Percentiles rank a stretch among this genome's conserved stretches.
Conservation (phyloP, 257 asterid species). For the Striga asiatica region DNA sequence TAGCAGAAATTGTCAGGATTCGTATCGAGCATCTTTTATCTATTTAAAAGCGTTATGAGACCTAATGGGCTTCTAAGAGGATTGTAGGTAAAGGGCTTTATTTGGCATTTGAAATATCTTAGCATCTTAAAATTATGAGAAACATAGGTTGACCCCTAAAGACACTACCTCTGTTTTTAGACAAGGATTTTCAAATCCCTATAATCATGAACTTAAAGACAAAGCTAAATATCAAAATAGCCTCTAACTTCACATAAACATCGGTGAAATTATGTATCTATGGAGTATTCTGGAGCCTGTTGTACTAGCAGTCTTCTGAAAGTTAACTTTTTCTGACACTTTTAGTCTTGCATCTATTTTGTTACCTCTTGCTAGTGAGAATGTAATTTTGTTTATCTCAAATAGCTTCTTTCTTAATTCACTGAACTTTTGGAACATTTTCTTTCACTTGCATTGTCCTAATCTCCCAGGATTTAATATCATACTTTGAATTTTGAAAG, state of each 20-base stretch:
- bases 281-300: not conserved
- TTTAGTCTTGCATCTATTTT: conserved; percentile 3
- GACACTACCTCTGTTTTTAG: not conserved
- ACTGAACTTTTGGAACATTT: not conserved
- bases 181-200: not conserved
- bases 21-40: not conserved
- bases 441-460: not conserved
- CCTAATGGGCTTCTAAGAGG: not conserved
- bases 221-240: not conserved
- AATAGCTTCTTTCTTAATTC: not conserved
- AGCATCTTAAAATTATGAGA: not conserved
- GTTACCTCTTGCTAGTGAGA: not conserved
- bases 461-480: not conserved
- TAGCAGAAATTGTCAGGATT: not conserved
- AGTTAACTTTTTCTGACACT: not conserved
- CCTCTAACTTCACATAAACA: too few species aligned
- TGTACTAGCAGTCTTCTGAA: not conserved
- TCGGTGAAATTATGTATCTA: too few species aligned
- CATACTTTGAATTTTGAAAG: not conserved
- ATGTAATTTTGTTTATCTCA: not conserved
- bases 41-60: not conserved
- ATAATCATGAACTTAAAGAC: not conserved
- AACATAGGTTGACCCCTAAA: not conserved
- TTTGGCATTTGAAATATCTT: not conserved
- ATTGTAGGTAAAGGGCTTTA: not conserved